phyloP scores from a whole-genome alignment of 2,329 filamentous ascomycete species.

The Didymella segeticola region DNA sequence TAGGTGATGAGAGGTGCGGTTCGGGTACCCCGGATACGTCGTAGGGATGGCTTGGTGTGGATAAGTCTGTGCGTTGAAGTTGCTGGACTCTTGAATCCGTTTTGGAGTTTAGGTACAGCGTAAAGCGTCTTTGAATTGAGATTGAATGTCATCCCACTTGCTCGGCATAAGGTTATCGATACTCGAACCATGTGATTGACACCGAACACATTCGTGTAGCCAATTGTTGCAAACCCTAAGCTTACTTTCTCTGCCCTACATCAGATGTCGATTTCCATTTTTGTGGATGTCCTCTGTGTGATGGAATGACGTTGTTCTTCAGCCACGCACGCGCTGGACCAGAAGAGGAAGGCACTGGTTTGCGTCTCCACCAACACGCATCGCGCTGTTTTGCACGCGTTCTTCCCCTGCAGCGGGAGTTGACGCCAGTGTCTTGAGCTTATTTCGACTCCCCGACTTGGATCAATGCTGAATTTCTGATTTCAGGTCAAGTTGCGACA shows the following conservation, averaged over 20 bases:
- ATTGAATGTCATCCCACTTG: too few relatives aligned
- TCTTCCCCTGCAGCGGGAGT: constrained; percentile 27
- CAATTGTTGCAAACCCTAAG: background rate
- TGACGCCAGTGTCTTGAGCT: constrained; percentile 29
- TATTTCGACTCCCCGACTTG: constrained; percentile 24
- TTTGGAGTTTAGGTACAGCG: background rate
- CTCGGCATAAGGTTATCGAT: too few relatives aligned
- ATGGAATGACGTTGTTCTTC: constrained; percentile 14
- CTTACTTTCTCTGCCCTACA: too few relatives aligned
- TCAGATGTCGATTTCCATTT: background rate
- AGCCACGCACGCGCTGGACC: constrained; percentile 16
- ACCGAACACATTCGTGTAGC: too few relatives aligned
- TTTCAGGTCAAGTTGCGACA: background rate
- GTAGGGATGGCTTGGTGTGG: background rate
- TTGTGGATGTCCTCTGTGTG: background rate
- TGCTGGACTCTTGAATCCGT: background rate
- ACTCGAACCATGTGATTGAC: too few relatives aligned
- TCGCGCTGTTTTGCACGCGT: constrained; percentile 16
- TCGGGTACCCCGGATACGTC: constrained; percentile 9
- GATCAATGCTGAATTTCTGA: background rate
- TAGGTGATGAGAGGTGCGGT: background rate
- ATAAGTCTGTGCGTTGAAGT: constrained; percentile 1
- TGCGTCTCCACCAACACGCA: constrained; percentile 30
- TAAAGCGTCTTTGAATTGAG: background rate
- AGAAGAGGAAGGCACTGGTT: constrained; percentile 31